phyloP scores from a whole-genome alignment of 1,284 basidiomycete genomes.

The Apiotrichum brassicae region DNA sequence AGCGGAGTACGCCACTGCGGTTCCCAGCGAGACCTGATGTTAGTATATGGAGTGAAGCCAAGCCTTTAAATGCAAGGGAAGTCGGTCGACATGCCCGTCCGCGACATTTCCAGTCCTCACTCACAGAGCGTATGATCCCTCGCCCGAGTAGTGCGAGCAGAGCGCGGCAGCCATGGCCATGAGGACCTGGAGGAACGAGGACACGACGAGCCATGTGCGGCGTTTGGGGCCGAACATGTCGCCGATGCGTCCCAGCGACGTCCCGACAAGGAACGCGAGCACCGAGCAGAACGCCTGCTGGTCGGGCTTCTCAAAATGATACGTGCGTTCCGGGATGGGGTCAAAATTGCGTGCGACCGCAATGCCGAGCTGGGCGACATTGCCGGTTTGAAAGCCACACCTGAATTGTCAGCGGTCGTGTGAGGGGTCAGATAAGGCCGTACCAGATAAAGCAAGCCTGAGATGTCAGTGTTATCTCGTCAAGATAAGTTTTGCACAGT shows the following conservation, averaged over 20 bases:
- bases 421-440: neutral
- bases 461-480: too few relatives aligned
- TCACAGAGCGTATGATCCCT: slow-evolving; percentile 47
- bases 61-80: too few relatives aligned
- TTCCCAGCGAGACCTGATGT: too few relatives aligned
- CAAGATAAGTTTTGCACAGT: neutral
- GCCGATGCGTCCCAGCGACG: slow-evolving; percentile 45
- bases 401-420: neutral
- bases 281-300: slow-evolving; percentile 73
- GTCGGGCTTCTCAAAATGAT: slow-evolving; percentile 64
- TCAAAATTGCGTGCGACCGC: slow-evolving; percentile 61
- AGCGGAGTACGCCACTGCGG: too few relatives aligned
- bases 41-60: too few relatives aligned
- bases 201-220: slow-evolving; percentile 65
- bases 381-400: slow-evolving; percentile 49
- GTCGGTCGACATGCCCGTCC: too few relatives aligned
- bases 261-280: slow-evolving; percentile 57
- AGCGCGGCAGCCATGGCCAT: slow-evolving; percentile 68
- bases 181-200: slow-evolving; percentile 66
- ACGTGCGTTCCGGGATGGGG: slow-evolving; percentile 51
- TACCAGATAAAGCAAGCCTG: slow-evolving; percentile 68
- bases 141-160: slow-evolving; percentile 55
- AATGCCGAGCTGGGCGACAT: slow-evolving; percentile 54
- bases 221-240: slow-evolving; percentile 59
- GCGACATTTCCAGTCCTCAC: neutral